Evolutionary conservation across 331 rosid species (phyloP).

Genomic region (Rhamnella rubrinervis): DNA sequence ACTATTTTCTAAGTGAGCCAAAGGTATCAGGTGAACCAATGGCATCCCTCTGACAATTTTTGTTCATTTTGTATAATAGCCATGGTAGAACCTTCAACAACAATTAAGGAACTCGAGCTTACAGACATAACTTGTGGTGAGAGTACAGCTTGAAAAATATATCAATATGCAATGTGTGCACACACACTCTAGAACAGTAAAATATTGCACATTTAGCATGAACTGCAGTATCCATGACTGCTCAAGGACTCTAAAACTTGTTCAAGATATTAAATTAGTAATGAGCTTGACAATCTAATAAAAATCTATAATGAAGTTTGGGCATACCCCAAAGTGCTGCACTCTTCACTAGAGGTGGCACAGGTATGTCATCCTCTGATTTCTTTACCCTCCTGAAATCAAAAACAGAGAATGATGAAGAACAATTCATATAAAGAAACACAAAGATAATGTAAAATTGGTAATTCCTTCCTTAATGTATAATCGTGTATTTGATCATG

Average conservation of each 20-base stretch:
- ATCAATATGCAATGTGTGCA: neutral
- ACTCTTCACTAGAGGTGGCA: constrained; percentile 87
- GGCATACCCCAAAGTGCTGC: constrained; percentile 96
- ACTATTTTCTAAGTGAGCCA: neutral
- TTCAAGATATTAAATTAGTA: neutral
- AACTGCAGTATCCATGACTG: too few relatives aligned
- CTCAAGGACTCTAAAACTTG: too few relatives aligned
- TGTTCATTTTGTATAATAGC: too few relatives aligned
- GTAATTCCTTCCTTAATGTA: too few relatives aligned
- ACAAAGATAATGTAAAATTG: neutral
- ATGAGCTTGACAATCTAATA: neutral
- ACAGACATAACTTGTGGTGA: too few relatives aligned
- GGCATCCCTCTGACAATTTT: too few relatives aligned
- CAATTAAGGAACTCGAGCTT: too few relatives aligned
- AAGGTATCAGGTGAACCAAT: too few relatives aligned
- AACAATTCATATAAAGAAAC: constrained; percentile 5
- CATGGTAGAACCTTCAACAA: too few relatives aligned
- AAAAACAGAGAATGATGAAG: neutral
- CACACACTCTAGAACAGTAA: neutral
- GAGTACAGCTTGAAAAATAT: too few relatives aligned
- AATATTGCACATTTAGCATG: neutral
- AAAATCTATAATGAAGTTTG: neutral
- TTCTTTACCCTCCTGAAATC: constrained; percentile 72
- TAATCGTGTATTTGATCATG: too few relatives aligned
- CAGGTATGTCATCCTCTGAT: constrained; percentile 89